phyloP scores from a whole-genome alignment of 768 basidiomycete genomes.

The Lactarius sanguifluus region DNA sequence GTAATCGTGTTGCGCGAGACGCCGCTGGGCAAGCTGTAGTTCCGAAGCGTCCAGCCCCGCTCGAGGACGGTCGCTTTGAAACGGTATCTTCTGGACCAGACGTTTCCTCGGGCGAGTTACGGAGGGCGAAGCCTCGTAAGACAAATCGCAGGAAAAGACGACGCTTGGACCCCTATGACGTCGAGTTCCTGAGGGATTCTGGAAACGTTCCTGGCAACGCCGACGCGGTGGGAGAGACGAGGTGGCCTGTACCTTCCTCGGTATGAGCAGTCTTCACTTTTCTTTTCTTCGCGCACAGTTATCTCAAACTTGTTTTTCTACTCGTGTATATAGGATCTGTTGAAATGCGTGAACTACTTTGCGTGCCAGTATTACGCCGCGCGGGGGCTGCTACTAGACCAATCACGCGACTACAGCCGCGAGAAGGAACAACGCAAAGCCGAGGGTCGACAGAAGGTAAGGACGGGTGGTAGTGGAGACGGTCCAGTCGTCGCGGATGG shows the following conservation, averaged over 20 bases:
- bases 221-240: neutral
- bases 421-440: slow-evolving; percentile 40
- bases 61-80: slow-evolving; percentile 32
- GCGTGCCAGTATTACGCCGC: slow-evolving; percentile 59
- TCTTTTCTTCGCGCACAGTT: slow-evolving; percentile 14
- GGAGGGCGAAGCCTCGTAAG: slow-evolving; percentile 19
- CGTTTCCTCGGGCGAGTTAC: slow-evolving; percentile 26
- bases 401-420: slow-evolving; percentile 46
- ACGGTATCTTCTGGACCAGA: slow-evolving; percentile 28
- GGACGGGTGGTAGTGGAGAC: slow-evolving; percentile 26
- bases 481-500: slow-evolving; percentile 25
- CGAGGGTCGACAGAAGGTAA: slow-evolving; percentile 26
- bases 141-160: slow-evolving; percentile 5
- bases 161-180: slow-evolving; percentile 16
- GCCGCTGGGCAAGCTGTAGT: slow-evolving; percentile 54
- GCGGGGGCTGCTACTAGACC: slow-evolving; percentile 57
- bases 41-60: slow-evolving; percentile 35
- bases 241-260: slow-evolving; percentile 46
- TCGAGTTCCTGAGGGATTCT: slow-evolving; percentile 20
- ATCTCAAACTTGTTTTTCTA: neutral
- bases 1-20: slow-evolving; percentile 67
- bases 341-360: slow-evolving; percentile 54
- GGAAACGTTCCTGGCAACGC: neutral
- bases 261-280: slow-evolving; percentile 40
- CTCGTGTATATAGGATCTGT: slow-evolving; percentile 43